phyloP scores from a whole-genome alignment of 352 stramenopile species.

The Phytopythium delawarense region DNA sequence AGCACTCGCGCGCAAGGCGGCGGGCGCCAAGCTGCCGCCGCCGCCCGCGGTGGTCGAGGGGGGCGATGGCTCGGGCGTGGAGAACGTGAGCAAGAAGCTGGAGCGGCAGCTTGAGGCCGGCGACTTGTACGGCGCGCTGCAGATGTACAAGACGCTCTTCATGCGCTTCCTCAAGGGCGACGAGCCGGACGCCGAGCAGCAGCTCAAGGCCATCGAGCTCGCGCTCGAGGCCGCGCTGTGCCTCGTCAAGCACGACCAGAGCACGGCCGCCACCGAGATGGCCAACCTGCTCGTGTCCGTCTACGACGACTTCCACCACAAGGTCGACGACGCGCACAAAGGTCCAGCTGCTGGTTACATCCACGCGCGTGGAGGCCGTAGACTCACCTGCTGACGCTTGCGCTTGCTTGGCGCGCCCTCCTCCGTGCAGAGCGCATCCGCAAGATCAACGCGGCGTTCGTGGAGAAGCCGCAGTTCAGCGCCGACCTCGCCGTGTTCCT shows the following conservation, averaged over 20 bases:
- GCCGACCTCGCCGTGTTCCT: conserved; percentile 63
- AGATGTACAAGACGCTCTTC: conserved; percentile 91
- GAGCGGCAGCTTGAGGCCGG: conserved; percentile 63
- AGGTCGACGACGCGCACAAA: conserved; percentile 72
- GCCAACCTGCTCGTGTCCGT: conserved; percentile 71
- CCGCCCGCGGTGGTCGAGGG: conserved; percentile 13
- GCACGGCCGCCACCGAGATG: conserved; percentile 78
- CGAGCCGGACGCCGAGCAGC: conserved; percentile 36
- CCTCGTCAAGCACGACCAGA: conserved; percentile 71
- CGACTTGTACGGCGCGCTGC: conserved; percentile 84
- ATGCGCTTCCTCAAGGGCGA: conserved; percentile 83
- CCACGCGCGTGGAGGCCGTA: neutral
- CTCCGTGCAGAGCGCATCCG: conserved; percentile 34
- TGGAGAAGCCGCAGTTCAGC: conserved; percentile 62
- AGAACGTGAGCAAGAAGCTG: conserved; percentile 79
- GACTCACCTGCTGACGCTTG: neutral
- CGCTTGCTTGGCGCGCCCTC: neutral
- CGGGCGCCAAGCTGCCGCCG: conserved; percentile 33
- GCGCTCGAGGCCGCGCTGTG: conserved; percentile 60
- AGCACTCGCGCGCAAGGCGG: conserved; percentile 60
- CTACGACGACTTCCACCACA: conserved; percentile 62
- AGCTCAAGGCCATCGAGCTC: conserved; percentile 60
- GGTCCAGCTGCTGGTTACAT: conserved; percentile 12
- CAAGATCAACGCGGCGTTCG: conserved; percentile 58
- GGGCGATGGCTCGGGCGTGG: conserved; percentile 46